Conservation (phyloP, 768 basidiomycete genomes). For the Saitozyma podzolica region DNA sequence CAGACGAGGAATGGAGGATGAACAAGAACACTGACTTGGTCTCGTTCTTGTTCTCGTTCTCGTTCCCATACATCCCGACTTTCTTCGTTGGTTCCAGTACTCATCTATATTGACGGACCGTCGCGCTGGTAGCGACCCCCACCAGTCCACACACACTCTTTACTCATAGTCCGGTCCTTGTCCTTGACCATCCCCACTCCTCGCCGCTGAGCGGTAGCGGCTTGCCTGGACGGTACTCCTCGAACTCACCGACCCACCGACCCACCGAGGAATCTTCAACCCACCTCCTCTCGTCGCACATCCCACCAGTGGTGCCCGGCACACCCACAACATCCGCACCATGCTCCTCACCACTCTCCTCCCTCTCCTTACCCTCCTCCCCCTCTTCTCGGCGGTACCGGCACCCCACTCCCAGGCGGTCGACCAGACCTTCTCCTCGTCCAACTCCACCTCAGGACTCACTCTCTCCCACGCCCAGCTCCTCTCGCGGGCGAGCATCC, state of each 20-base stretch:
- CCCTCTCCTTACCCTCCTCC: conserved; percentile 18
- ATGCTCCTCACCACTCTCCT: conserved; percentile 9
- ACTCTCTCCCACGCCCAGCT: background rate
- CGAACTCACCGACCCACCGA: too few species aligned
- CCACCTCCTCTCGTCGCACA: background rate
- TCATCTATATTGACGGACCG: background rate
- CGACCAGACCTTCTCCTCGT: conserved; percentile 19
- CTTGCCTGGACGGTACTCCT: too few species aligned
- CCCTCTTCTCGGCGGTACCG: conserved; percentile 10
- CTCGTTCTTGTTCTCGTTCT: background rate
- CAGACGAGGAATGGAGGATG: too few species aligned
- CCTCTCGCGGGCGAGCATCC: background rate
- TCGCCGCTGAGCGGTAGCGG: background rate
- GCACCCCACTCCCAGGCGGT: conserved; percentile 9
- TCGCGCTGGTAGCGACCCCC: background rate
- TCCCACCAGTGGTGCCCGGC: conserved; percentile 2
- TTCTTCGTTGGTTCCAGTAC: background rate
- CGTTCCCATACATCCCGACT: background rate
- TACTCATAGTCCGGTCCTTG: background rate
- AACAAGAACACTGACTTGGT: too few species aligned
- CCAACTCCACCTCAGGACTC: background rate
- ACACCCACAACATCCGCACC: background rate
- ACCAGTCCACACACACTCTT: background rate
- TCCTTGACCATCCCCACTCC: background rate
- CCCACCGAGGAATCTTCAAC: too few species aligned